Percentiles rank a stretch among this genome's conserved stretches.
Conservation (phyloP, 441 rosid genomes). For the Bocquillonia castaneifolia region DNA sequence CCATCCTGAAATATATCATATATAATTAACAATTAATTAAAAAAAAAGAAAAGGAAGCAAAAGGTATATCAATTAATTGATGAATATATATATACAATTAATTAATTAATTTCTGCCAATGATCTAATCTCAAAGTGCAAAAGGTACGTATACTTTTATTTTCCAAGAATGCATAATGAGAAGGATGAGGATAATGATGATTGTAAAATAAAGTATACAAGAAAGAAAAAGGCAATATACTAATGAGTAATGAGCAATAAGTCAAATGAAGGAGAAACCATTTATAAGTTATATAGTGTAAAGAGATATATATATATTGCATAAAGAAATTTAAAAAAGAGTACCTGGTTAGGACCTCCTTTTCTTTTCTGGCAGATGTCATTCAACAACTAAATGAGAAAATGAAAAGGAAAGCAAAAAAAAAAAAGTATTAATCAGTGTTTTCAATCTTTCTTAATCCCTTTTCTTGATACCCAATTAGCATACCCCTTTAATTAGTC, state of each 20-base stretch:
- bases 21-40: neutral
- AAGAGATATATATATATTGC: neutral
- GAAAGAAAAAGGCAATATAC: neutral
- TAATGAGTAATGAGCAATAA: conserved; percentile 1
- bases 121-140: conserved; percentile 8
- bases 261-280: conserved; percentile 36
- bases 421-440: conserved; percentile 3
- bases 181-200: conserved; percentile 20
- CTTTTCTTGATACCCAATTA: conserved; percentile 29
- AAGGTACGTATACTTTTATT: neutral
- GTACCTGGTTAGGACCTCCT: conserved; percentile 37
- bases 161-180: conserved; percentile 14
- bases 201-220: conserved; percentile 3
- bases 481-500: conserved; percentile 12
- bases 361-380: conserved; percentile 60
- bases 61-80: too few species aligned
- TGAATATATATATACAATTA: too few species aligned
- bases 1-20: conserved; percentile 28
- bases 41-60: too few species aligned
- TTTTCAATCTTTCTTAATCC: conserved; percentile 20
- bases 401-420: conserved; percentile 13
- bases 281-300: neutral
- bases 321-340: neutral
- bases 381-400: conserved; percentile 44
- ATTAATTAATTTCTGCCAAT: neutral